phyloP scores from a whole-genome alignment of 148 eudicot species.

The Salicornia ramosissima region DNA sequence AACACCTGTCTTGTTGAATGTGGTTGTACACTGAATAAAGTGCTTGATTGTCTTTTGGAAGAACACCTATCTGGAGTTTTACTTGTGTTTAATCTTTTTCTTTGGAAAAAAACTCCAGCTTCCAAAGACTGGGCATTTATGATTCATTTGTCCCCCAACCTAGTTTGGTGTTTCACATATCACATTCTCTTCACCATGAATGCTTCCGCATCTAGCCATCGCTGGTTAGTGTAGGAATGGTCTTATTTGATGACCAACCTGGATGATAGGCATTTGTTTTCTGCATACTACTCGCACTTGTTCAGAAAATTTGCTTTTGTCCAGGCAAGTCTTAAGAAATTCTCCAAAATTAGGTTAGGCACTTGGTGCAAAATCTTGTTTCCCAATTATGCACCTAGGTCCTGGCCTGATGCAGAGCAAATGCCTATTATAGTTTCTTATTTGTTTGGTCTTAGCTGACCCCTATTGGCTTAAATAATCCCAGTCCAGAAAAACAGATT shows the following conservation, averaged over 20 bases:
- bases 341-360: slow-evolving; percentile 8
- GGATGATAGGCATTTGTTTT: slow-evolving; percentile 23
- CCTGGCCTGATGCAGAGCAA: not conserved
- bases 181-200: slow-evolving; percentile 14
- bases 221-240: slow-evolving; percentile 25
- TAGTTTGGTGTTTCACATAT: slow-evolving; percentile 27
- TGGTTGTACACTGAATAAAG: slow-evolving; percentile 16
- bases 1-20: slow-evolving; percentile 16
- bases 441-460: slow-evolving; percentile 22
- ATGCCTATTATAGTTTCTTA: not conserved
- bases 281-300: slow-evolving; percentile 3
- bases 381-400: slow-evolving; percentile 7
- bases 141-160: slow-evolving; percentile 26
- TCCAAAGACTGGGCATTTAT: slow-evolving; percentile 21
- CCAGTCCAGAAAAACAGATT: slow-evolving; percentile 26
- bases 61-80: slow-evolving; percentile 32
- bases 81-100: not conserved
- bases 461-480: slow-evolving; percentile 17
- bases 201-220: slow-evolving; percentile 22
- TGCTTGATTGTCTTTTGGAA: slow-evolving; percentile 25
- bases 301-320: slow-evolving; percentile 21
- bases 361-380: slow-evolving; percentile 19
- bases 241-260: slow-evolving; percentile 18
- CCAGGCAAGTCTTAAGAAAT: slow-evolving; percentile 19
- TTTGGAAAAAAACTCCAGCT: slow-evolving; percentile 27